Evolutionary conservation across 2,329 filamentous ascomycete genomes (phyloP).

Genomic region (Colletotrichum salicis): DNA sequence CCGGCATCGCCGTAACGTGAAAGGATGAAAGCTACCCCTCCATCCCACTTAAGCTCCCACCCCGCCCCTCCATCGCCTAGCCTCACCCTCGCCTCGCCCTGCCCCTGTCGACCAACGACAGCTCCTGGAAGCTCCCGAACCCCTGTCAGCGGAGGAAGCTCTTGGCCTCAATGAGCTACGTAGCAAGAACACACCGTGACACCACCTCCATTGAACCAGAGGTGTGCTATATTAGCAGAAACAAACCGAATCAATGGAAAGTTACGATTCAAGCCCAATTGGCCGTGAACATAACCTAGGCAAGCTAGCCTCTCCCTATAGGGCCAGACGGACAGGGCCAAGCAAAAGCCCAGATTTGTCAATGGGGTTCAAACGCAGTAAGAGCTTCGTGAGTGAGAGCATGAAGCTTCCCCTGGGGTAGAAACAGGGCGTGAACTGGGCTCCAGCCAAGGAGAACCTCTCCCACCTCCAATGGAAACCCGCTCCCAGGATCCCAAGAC

Average conservation of each 20-base stretch:
- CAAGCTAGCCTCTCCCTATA: not conserved
- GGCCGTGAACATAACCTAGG: not conserved
- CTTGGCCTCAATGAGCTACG: constrained; percentile 18
- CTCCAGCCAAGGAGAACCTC: not conserved
- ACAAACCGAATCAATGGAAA: constrained; percentile 24
- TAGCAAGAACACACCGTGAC: not conserved
- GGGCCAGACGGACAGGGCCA: not conserved
- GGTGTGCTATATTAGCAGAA: constrained; percentile 1
- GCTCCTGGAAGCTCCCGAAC: not conserved
- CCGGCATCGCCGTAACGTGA: not conserved
- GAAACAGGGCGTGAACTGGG: not conserved
- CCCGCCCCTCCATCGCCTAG: not conserved
- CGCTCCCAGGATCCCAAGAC: constrained; percentile 9
- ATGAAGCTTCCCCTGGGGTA: not conserved
- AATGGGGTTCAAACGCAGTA: not conserved
- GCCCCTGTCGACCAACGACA: constrained; percentile 6
- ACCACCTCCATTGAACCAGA: not conserved
- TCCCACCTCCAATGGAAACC: not conserved
- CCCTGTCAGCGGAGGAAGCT: constrained; percentile 3
- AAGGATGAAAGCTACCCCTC: constrained; percentile 19
- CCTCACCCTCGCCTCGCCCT: not conserved
- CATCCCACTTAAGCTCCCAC: constrained; percentile 29
- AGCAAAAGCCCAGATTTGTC: not conserved
- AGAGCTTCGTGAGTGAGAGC: not conserved
- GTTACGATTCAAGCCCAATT: not conserved